Evolutionary conservation across 2,329 filamentous ascomycete species (phyloP), one percentile per base, ranked within the genome.

Genomic region (Pestalotiopsis sp.): DNA sequence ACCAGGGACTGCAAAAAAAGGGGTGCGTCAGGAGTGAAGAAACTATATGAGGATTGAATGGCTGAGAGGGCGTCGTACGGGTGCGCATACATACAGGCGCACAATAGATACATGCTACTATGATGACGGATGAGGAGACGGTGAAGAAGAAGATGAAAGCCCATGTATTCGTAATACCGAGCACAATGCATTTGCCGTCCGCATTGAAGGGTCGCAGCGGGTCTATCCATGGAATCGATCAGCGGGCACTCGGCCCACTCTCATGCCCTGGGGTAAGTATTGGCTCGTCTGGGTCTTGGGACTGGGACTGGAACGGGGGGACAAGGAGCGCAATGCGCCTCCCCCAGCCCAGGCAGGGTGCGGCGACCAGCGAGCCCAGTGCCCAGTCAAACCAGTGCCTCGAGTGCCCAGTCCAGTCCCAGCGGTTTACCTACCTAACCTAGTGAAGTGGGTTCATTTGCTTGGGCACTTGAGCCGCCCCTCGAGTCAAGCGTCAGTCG

Each of bases 221-320:
- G 44, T 52, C 44, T 20, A 52, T 52, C 44, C 20, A 52, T 52
- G 58, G 58, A 61, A 61, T 35, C 26, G 58, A 61, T 61, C 58
- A 61, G 58, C 58, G 58, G 44, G 20, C 38, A 20, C 26, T n/a
- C 7, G 58, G 35, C 38, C 58, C 58, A 61, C 58, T 40, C n/a
- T 61, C 58, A 61, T 61, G 58, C 58, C 35, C 44, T 52, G 44
- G 44, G 44, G 44, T 52, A 52, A 52, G 17, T 52, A 52, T 52
- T 17, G 44, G 44, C 44, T 17, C 44, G 44, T 52, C 44, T 52
- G 40, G 40, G 40, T 48, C 40, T 52, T 52, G 44, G 44, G 44
- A 52, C 44, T 52, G 44, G 44, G 44, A 52, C 44, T 52, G 44
- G 44, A 52, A 52, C 44, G 44, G 44, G 17, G 44, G 17, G 44